Percentiles rank a stretch among this genome's conserved stretches.
phyloP scores from a whole-genome alignment of 306 rosid species.

The Trifolium pratense region DNA sequence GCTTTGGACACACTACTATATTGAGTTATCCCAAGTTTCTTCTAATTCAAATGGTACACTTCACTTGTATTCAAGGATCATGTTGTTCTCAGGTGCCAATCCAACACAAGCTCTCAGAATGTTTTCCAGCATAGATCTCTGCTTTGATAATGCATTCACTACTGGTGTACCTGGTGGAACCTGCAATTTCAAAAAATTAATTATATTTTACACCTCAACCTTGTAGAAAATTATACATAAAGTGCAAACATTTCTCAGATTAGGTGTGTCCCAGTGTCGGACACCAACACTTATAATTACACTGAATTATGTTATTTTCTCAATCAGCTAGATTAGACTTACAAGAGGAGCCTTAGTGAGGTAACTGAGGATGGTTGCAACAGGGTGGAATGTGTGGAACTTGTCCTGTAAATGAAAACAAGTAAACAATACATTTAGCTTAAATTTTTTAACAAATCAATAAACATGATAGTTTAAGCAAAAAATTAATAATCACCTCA shows the following conservation, averaged over 20 bases:
- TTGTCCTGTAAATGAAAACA: constrained; percentile 61
- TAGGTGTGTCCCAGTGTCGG: too few relatives aligned
- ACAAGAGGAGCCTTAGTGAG: constrained; percentile 96
- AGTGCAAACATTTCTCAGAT: too few relatives aligned
- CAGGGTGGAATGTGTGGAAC: constrained; percentile 96
- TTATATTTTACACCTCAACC: not conserved
- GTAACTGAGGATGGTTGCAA: constrained; percentile 93
- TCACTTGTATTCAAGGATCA: constrained; percentile 94
- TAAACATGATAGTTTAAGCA: not conserved
- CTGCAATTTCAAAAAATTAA: constrained; percentile 46
- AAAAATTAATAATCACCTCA: constrained; percentile 54
- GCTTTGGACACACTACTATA: not conserved
- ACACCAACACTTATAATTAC: too few relatives aligned
- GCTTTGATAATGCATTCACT: constrained; percentile 95
- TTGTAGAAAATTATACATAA: too few relatives aligned
- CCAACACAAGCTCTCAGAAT: constrained; percentile 96
- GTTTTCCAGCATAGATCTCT: constrained; percentile 94
- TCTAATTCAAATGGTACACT: not conserved
- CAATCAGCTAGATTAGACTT: constrained; percentile 42
- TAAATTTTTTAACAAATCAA: not conserved
- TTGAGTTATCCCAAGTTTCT: constrained; percentile 13
- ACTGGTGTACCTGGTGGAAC: constrained; percentile 98
- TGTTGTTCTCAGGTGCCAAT: constrained; percentile 98
- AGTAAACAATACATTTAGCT: constrained; percentile 12
- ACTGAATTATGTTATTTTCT: too few relatives aligned